Base-by-base conservation (phyloP, 805 yeast genomes). In the Zygosaccharomyces gambellarensis region DNA sequence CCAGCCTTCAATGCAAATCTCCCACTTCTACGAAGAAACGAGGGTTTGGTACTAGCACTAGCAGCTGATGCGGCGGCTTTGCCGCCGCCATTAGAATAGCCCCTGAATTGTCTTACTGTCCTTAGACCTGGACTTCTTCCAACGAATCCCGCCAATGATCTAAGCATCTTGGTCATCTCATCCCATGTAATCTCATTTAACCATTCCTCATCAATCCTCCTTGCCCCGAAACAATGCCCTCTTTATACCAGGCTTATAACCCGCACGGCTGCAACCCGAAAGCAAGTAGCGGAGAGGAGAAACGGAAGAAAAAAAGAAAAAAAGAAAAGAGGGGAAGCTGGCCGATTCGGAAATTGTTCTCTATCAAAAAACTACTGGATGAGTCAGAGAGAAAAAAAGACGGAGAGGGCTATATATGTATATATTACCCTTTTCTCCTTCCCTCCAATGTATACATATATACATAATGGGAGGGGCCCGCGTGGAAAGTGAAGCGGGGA, bases 1-100 rank as follows among this genome's bases (percentile, higher is more conserved):
- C 52, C 34, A 9, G 38, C 31, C 4, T 47, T 40, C 10, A 39
- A 46, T 48, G 50, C 39, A 14, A 41, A 27, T 1, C 46, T 50
- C n/a, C 43, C 47, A 5, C 52, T 50, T 12, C 41, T 47, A 22
- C 49, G 47, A 12, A 31, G 45, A 42, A 49, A 39, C 27, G 46
- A 19, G 5, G 52, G 39, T n/a, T 40, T 30, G 27, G 14, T 22
- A 22, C 29, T 19, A 14, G 17, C 17, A n/a, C 30, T 32, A 22
- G 48, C 45, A 36, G 40, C 28, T 31, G 19, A 3, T n/a, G 36
- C 12, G 17, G 31, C 46, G 31, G 47, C 43, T 11, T 39, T 44
- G 27, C 30, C 46, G 46, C 36, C n/a, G 45, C 43, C 42, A 28
- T 27, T 22, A 32, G 48, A 40, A 43, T 14, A 34, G 9, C 38